Conservation (phyloP, 148 eudicot species). For the Camellia granthamiana region DNA sequence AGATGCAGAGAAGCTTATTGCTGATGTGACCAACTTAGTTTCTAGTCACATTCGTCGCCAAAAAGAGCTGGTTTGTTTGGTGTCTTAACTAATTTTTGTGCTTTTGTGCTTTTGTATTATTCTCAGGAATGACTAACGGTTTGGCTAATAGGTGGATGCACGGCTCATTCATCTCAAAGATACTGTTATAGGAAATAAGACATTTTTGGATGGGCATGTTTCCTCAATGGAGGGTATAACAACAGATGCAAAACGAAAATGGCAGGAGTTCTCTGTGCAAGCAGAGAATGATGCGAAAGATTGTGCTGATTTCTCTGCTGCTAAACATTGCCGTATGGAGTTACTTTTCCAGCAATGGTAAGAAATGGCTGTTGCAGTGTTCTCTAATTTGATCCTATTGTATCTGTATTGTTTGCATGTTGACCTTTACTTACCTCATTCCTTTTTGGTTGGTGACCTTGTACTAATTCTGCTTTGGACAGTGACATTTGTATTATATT, state of each 20-base stretch:
- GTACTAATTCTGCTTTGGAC: not conserved
- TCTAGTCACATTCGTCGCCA: slow-evolving; percentile 69
- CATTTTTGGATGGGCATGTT: slow-evolving; percentile 71
- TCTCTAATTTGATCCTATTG: not conserved
- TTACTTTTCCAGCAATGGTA: slow-evolving; percentile 78
- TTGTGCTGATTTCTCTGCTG: slow-evolving; percentile 79
- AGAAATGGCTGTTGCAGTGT: slow-evolving; percentile 5
- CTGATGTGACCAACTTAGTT: slow-evolving; percentile 74
- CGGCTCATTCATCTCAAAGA: slow-evolving; percentile 60
- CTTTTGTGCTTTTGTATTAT: not conserved
- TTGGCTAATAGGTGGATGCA: slow-evolving; percentile 61
- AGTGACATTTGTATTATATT: not conserved
- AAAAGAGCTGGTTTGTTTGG: slow-evolving; percentile 63
- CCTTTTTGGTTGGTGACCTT: not conserved
- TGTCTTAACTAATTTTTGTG: not conserved
- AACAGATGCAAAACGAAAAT: slow-evolving; percentile 85
- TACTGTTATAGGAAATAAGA: slow-evolving; percentile 51
- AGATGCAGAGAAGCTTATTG: slow-evolving; percentile 81
- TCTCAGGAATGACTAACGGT: slow-evolving; percentile 3
- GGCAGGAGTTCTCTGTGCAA: slow-evolving; percentile 69
- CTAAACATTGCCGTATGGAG: slow-evolving; percentile 95
- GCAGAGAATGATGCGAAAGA: slow-evolving; percentile 66
- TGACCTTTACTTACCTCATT: not conserved
- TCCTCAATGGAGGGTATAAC: slow-evolving; percentile 69
- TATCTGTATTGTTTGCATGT: not conserved